phyloP scores from a whole-genome alignment of 805 yeast genomes.

The Barnettozyma pratensis region DNA sequence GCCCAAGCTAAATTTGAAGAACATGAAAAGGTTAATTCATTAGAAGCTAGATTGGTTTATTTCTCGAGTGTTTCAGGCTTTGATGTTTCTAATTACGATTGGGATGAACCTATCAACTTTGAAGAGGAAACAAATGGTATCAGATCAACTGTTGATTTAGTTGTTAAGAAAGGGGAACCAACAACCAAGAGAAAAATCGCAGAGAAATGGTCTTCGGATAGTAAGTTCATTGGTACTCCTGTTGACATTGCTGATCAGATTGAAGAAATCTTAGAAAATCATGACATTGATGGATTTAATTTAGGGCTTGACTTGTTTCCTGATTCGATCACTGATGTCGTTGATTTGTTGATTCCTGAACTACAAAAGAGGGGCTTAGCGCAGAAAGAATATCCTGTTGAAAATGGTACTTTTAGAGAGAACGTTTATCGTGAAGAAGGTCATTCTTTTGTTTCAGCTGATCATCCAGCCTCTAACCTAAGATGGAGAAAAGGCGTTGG shows the following conservation, averaged over 20 bases:
- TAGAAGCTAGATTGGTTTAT: conserved; percentile 34
- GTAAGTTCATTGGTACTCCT: conserved; percentile 29
- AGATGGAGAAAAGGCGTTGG: conserved; percentile 22
- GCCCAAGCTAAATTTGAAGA: conserved; percentile 30
- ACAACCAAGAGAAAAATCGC: background rate
- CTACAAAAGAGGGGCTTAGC: conserved; percentile 31
- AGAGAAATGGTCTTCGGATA: background rate
- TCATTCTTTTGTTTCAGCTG: conserved; percentile 8
- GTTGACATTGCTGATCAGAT: conserved; percentile 23
- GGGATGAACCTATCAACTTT: conserved; percentile 25
- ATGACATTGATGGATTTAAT: conserved; percentile 27
- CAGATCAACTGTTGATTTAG: background rate
- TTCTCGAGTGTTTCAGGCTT: conserved; percentile 38
- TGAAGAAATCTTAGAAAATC: background rate
- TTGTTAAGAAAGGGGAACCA: background rate
- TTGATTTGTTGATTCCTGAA: conserved; percentile 34
- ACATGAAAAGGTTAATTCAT: conserved; percentile 24
- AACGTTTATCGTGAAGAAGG: conserved; percentile 26
- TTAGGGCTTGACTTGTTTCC: conserved; percentile 35
- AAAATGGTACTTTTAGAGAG: conserved; percentile 33
- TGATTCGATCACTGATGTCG: conserved; percentile 34
- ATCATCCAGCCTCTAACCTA: conserved; percentile 20
- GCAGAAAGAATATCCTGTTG: conserved; percentile 33
- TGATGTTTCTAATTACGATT: conserved; percentile 29
- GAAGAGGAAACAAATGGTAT: conserved; percentile 16